Evolutionary conservation across 2,329 filamentous ascomycete genomes (phyloP).

Genomic region (Bipolaris sorokiniana): DNA sequence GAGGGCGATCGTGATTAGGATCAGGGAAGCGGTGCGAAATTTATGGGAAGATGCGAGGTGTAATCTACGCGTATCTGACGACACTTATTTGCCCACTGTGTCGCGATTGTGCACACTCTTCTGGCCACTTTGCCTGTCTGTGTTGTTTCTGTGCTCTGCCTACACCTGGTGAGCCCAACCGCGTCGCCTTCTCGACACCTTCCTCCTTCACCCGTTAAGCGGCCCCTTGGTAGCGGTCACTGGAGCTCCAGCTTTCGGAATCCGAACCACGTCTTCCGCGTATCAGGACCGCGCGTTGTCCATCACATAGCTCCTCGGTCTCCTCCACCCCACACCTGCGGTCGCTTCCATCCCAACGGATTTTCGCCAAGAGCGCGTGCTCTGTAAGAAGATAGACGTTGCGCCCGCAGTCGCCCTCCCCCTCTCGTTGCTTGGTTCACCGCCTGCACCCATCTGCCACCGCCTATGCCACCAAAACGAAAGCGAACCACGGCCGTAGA

Average conservation of each 20-base stretch:
- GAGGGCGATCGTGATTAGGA: conserved; percentile 31
- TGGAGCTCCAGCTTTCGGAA: conserved; percentile 1
- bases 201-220: conserved; percentile 10
- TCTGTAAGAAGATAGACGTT: neutral
- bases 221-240: conserved; percentile 10
- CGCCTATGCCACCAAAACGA: conserved; percentile 67
- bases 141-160: neutral
- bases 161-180: conserved; percentile 1
- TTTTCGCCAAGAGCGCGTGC: conserved; percentile 1
- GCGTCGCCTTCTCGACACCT: conserved; percentile 9
- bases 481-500: conserved; percentile 71
- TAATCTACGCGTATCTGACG: conserved; percentile 29
- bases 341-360: conserved; percentile 1
- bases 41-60: conserved; percentile 25
- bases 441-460: conserved; percentile 2
- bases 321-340: conserved; percentile 3
- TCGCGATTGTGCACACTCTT: conserved; percentile 2
- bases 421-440: conserved; percentile 4
- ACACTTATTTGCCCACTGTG: conserved; percentile 9
- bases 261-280: conserved; percentile 22
- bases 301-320: conserved; percentile 5
- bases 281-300: conserved; percentile 6
- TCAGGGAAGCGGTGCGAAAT: conserved; percentile 32
- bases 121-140: neutral
- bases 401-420: neutral